These are phyloP conservation scores for Aphanomyces astaci DNA, from an alignment of 352 stramenopile genomes.

Conservation along the genomic window DNA sequence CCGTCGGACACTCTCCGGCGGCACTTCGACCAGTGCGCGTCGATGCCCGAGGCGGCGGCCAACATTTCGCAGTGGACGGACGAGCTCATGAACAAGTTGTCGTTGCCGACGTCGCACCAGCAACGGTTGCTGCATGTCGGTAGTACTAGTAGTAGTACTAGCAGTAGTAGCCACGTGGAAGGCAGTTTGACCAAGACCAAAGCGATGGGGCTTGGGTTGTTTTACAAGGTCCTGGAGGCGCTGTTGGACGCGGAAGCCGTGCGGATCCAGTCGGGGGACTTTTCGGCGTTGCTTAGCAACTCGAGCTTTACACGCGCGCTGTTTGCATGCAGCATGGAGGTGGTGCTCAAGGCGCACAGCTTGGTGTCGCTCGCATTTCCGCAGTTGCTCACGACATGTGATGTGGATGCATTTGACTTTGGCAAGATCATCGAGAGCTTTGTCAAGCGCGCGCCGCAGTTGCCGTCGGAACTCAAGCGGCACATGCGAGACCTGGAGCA, in stretches of 20 bases:
- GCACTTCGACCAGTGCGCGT: conserved; percentile 2
- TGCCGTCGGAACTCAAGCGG: conserved; percentile 69
- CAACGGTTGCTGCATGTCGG: neutral
- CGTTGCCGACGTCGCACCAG: conserved; percentile 5
- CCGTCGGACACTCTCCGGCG: conserved; percentile 6
- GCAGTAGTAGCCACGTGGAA: conserved; percentile 44
- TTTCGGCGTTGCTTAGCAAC: conserved; percentile 74
- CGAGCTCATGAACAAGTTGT: conserved; percentile 3
- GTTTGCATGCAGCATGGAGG: conserved; percentile 77
- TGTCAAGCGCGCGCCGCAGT: conserved; percentile 64
- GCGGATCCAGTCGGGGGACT: conserved; percentile 60
- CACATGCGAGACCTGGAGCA: conserved; percentile 83
- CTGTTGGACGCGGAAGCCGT: conserved; percentile 59
- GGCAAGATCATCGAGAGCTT: conserved; percentile 83
- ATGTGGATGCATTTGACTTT: conserved; percentile 81
- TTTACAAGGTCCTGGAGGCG: conserved; percentile 74
- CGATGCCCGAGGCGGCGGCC: neutral
- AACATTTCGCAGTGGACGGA: neutral
- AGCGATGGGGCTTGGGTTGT: conserved; percentile 55
- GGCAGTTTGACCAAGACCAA: conserved; percentile 68
- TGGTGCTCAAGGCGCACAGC: conserved; percentile 76
- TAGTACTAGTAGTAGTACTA: too few species aligned
- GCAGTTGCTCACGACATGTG: conserved; percentile 60
- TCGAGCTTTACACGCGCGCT: conserved; percentile 66
- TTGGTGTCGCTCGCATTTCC: conserved; percentile 81